phyloP scores from a whole-genome alignment of 208 protist species.

The Leishmania braziliensis region DNA sequence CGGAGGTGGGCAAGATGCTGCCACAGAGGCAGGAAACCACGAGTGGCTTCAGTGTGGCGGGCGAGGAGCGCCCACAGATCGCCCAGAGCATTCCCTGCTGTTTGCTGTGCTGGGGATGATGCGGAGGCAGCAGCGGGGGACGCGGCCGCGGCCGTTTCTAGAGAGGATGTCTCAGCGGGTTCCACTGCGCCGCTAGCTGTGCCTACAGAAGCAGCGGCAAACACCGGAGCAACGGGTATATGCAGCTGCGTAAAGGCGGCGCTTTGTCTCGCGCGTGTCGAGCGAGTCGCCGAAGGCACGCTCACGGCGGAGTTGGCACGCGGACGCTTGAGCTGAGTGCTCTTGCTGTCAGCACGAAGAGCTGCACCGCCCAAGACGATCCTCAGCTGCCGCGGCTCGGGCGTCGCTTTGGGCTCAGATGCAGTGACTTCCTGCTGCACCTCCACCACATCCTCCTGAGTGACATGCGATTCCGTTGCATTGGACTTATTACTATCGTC shows the following conservation, averaged over 20 bases:
- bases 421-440: background rate
- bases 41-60: conserved; percentile 18
- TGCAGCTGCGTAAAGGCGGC: conserved; percentile 4
- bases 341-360: conserved; percentile 9
- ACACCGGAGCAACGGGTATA: conserved; percentile 19
- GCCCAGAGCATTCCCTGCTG: background rate
- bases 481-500: background rate
- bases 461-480: background rate
- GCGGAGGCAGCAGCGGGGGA: background rate
- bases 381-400: conserved; percentile 20
- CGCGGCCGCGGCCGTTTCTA: background rate
- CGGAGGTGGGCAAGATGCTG: conserved; percentile 20
- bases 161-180: background rate
- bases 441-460: background rate
- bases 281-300: background rate
- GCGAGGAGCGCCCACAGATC: conserved; percentile 22
- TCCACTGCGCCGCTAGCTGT: background rate
- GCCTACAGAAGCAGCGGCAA: background rate
- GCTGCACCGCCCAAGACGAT: conserved; percentile 22
- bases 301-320: conserved; percentile 7
- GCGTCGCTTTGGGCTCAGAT: background rate
- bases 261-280: background rate
- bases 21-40: conserved; percentile 29
- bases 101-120: background rate
- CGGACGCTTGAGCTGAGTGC: conserved; percentile 2